Base-by-base conservation (phyloP, 345 rosid genomes). In the Ricinus communis region DNA sequence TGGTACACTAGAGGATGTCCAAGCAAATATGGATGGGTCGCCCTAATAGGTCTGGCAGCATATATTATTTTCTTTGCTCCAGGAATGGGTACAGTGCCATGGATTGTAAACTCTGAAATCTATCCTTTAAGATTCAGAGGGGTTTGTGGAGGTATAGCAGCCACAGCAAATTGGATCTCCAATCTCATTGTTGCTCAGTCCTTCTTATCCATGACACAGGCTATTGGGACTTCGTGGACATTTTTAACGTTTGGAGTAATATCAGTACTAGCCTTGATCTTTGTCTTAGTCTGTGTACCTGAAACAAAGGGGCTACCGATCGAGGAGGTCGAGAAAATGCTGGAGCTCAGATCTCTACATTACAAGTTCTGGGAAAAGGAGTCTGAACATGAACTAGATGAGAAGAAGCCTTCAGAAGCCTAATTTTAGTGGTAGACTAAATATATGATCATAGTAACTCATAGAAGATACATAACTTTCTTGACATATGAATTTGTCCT, bases 1-100 rank as follows among this genome's bases (percentile, higher is more conserved):
- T 89, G 97, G 98, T 90, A 87, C 85, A 85, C 96, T 41, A 83
- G 87, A 71, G 96, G 98, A 68, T 93, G 96, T 74, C 95, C 98
- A 5, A 93, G 98, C 81, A 85, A 87, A 66, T 81, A 57, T 16
- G 96, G 98, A 62, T n/a, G n/a, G n/a, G n/a, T n/a, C n/a, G n/a
- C n/a, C n/a, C n/a, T n/a, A n/a, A n/a, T n/a, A n/a, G n/a, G n/a
- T n/a, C n/a, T n/a, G n/a, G n/a, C n/a, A n/a, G n/a, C n/a, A 64
- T 93, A 93, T 82, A 93, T 93, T 64, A 84, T 90, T 28, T 90
- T 75, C 77, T 93, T 86, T 88, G 88, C 98, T 50, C 98, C 93
- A 0, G 95, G 96, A 52, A 90, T 93, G 95, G 96, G 98, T n/a
- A 85, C 90, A 0, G 89, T 79, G 18, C 95, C 98, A 14, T 93